These are phyloP conservation scores for Globisporangium abappressorium DNA, from an alignment of 352 stramenopile genomes.

Conservation along the genomic window DNA sequence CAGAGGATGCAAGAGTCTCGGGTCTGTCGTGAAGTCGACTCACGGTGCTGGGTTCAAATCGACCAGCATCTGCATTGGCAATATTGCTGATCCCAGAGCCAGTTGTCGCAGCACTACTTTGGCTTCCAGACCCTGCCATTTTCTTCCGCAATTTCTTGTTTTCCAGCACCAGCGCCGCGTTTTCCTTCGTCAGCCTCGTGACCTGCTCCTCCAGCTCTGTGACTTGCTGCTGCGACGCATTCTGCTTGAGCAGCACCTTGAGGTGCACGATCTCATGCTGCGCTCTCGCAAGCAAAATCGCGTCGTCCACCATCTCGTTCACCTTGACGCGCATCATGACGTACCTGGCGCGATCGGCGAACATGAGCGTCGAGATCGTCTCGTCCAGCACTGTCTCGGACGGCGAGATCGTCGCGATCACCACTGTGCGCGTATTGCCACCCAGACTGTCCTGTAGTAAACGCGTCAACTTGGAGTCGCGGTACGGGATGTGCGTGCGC, in stretches of 20 bases:
- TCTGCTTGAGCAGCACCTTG: conserved; percentile 57
- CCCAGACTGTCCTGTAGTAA: conserved; percentile 82
- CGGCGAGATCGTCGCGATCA: conserved; percentile 89
- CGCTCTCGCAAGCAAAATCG: conserved; percentile 67
- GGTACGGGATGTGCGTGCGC: conserved; percentile 92
- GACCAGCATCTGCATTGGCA: not conserved
- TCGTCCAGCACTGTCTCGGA: conserved; percentile 77
- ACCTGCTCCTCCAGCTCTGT: conserved; percentile 46
- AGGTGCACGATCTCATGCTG: conserved; percentile 68
- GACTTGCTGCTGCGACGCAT: conserved; percentile 28
- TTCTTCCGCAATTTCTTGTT: conserved; percentile 50
- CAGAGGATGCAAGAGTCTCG: not conserved
- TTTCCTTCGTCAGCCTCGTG: conserved; percentile 34
- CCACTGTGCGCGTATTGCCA: conserved; percentile 88
- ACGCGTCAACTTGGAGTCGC: conserved; percentile 97
- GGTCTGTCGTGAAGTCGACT: not conserved
- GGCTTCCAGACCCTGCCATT: not conserved
- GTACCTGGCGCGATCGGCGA: conserved; percentile 81
- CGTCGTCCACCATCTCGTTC: conserved; percentile 83
- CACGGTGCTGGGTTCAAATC: not conserved
- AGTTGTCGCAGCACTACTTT: not conserved
- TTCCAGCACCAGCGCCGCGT: conserved; percentile 37
- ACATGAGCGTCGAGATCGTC: conserved; percentile 89
- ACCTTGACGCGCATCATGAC: conserved; percentile 72
- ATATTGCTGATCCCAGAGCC: not conserved